Evolutionary conservation across 495 filamentous ascomycete species (phyloP).

Genomic region (Aspergillus funiculosus): DNA sequence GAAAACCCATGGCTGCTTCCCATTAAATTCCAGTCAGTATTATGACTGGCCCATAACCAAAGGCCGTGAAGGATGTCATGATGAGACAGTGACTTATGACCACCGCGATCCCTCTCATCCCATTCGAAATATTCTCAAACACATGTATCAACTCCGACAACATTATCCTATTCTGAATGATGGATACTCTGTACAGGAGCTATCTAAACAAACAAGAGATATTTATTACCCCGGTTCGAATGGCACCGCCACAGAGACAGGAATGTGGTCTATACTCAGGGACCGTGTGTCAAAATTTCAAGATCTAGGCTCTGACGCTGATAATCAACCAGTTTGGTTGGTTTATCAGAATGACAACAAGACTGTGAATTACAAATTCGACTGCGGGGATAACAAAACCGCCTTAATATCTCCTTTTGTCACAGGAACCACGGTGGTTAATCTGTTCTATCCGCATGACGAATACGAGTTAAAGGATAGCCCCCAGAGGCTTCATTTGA

Average conservation of each 20-base stretch:
- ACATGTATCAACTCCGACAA: slow-evolving; percentile 59
- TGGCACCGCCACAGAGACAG: slow-evolving; percentile 53
- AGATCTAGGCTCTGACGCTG: slow-evolving; percentile 38
- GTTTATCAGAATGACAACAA: slow-evolving; percentile 60
- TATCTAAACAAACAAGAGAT: slow-evolving; percentile 54
- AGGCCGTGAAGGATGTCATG: slow-evolving; percentile 53
- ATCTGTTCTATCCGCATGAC: slow-evolving; percentile 62
- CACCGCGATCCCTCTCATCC: slow-evolving; percentile 66
- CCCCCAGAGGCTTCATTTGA: slow-evolving; percentile 37
- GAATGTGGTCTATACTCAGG: slow-evolving; percentile 62
- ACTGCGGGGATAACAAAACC: slow-evolving; percentile 44
- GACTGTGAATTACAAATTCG: slow-evolving; percentile 53
- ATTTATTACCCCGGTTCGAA: slow-evolving; percentile 50
- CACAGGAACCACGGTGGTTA: slow-evolving; percentile 52
- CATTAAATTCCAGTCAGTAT: slow-evolving; percentile 51
- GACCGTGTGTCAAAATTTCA: slow-evolving; percentile 47
- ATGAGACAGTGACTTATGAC: slow-evolving; percentile 53
- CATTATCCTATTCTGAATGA: slow-evolving; percentile 58
- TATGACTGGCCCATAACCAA: slow-evolving; percentile 53
- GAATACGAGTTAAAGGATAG: slow-evolving; percentile 43
- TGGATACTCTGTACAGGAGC: slow-evolving; percentile 53
- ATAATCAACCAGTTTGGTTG: slow-evolving; percentile 59
- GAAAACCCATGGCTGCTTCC: slow-evolving; percentile 65
- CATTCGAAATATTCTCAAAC: slow-evolving; percentile 59
- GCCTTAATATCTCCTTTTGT: slow-evolving; percentile 57